Base-by-base conservation (phyloP, 176 grass and related monocot genomes). In the Pharus latifolius region DNA sequence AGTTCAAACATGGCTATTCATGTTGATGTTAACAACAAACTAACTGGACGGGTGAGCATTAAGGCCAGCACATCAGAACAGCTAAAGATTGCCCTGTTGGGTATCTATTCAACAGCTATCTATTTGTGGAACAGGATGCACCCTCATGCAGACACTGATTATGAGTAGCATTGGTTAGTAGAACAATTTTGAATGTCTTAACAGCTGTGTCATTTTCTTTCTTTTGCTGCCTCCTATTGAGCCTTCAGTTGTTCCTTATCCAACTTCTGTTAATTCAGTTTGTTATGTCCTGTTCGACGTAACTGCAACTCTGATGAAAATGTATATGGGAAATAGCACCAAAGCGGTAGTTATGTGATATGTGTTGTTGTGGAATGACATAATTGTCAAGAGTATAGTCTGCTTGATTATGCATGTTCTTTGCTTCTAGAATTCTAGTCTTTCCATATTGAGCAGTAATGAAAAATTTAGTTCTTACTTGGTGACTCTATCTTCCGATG, bases 11-110 rank as follows among this genome's bases (percentile, higher is more conserved):
- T 83, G 56, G 70, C 67, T 0, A 46, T 90, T 82, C 79, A 81
- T 85, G 60, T 93, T 67, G 84, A 85, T 35, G 34, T 93, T 38
- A 89, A 88, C 77, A 89, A 82, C 63, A 98, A 86, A 75, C 68
- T 84, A 45, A 83, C 41, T 76, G 94, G 94, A 63, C 81, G 80
- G 53, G 58, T 98, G 33, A 83, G 80, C 56, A 63, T 98, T 72
- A 91, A 72, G 74, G 70, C 82, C 20, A 93, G 47, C 59, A 90
- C 81, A 65, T 85, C 89, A 53, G 89, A 93, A 29, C 86, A 90
- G 26, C 64, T 87, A 64, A 85, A 93, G 30, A 67, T 93, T 78
- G 75, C 81, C 19, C 60, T 98, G 24, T 70, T 98, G 55, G 90
- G 87, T 68, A 28, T 88, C 24, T 78, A 76, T 81, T 81, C 94